Evolutionary conservation across 1,284 basidiomycete genomes (phyloP).

Genomic region (Pterulicium gracile): DNA sequence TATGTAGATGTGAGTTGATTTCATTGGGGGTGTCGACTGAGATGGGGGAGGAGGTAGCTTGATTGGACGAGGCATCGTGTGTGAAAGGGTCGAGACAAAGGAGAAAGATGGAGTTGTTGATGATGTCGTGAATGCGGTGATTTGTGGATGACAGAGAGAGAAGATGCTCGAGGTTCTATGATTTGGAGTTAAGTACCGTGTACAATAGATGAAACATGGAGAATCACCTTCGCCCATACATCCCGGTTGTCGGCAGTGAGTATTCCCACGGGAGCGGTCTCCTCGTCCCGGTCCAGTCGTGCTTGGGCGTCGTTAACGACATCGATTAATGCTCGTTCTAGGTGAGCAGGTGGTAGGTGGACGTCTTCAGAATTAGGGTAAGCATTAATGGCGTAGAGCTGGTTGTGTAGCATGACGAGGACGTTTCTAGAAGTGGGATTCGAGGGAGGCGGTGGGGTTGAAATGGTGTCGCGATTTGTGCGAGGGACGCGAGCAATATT

Average conservation of each 20-base stretch:
- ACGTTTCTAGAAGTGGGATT: slow-evolving; percentile 50
- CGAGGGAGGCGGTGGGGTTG: slow-evolving; percentile 29
- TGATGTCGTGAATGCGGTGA: slow-evolving; percentile 41
- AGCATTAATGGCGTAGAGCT: slow-evolving; percentile 74
- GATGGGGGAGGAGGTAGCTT: slow-evolving; percentile 14
- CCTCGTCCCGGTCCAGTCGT: slow-evolving; percentile 43
- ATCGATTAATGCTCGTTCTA: slow-evolving; percentile 58
- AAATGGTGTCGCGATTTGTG: slow-evolving; percentile 52
- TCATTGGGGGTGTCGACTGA: slow-evolving; percentile 19
- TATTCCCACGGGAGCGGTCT: slow-evolving; percentile 53
- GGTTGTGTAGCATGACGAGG: slow-evolving; percentile 70
- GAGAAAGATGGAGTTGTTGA: slow-evolving; percentile 71
- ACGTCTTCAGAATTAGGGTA: slow-evolving; percentile 24
- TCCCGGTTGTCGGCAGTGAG: slow-evolving; percentile 79
- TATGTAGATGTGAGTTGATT: slow-evolving; percentile 72
- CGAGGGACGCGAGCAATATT: slow-evolving; percentile 70
- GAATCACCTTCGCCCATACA: slow-evolving; percentile 68
- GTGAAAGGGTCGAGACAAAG: slow-evolving; percentile 59
- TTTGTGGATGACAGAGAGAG: slow-evolving; percentile 61
- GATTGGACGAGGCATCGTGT: slow-evolving; percentile 33
- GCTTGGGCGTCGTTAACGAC: slow-evolving; percentile 61
- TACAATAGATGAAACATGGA: slow-evolving; percentile 4
- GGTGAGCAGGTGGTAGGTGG: slow-evolving; percentile 24
- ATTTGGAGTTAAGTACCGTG: neutral
- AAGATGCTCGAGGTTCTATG: slow-evolving; percentile 64